Conservation (phyloP, 768 basidiomycete genomes). For the Lactarius pseudohatsudake region DNA sequence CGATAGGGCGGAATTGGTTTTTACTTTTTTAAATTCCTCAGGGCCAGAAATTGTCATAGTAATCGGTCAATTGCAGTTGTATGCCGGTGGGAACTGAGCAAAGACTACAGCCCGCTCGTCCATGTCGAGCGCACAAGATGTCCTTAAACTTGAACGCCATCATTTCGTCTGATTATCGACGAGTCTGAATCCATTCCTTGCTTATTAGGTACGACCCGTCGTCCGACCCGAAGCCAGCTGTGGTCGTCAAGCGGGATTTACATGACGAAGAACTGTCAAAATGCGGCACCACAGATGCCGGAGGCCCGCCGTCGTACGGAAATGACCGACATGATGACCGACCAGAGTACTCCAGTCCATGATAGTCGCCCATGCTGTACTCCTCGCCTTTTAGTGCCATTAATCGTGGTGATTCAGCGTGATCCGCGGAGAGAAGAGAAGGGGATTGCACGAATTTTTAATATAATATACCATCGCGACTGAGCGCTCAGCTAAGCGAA, state of each 20-base stretch:
- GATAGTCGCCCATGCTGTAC: neutral
- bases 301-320: neutral
- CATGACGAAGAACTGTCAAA: neutral
- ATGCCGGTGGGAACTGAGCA: no score
- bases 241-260: neutral
- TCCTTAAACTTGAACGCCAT: neutral
- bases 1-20: no score
- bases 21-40: no score
- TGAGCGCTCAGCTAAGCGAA: conserved; percentile 7
- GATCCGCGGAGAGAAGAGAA: neutral
- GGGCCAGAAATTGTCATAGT: no score
- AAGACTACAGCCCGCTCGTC: no score
- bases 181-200: neutral
- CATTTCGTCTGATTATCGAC: neutral
- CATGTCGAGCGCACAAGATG: no score
- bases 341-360: neutral
- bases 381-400: neutral
- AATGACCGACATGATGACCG: neutral
- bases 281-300: neutral
- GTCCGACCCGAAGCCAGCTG: neutral
- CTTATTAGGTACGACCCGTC: neutral
- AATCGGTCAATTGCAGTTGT: no score
- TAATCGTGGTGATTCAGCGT: neutral
- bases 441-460: neutral
- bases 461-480: neutral